These are phyloP conservation scores for Candida adriatica DNA, from an alignment of 805 yeast species.

Conservation along the genomic window DNA sequence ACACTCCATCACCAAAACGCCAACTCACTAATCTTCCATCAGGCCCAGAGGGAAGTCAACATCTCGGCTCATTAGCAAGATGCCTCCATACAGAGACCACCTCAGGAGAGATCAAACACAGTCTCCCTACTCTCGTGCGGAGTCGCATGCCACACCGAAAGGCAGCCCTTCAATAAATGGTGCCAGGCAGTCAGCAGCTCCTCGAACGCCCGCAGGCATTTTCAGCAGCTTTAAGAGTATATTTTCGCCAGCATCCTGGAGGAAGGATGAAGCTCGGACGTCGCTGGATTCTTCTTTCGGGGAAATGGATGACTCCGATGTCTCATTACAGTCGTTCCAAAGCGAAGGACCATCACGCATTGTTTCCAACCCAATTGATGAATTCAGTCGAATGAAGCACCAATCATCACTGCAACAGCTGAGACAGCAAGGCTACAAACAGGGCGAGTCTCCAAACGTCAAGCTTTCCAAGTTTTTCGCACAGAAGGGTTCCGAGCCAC, in stretches of 20 bases:
- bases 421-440: not conserved
- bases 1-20: too few species aligned
- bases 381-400: slow-evolving; percentile 10
- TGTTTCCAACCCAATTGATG: slow-evolving; percentile 15
- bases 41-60: too few species aligned
- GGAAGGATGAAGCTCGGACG: too few species aligned
- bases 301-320: slow-evolving; percentile 10
- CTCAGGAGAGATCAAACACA: too few species aligned
- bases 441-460: slow-evolving; percentile 41
- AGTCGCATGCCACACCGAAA: too few species aligned
- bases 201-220: not conserved
- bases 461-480: slow-evolving; percentile 62
- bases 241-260: slow-evolving; percentile 14
- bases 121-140: too few species aligned
- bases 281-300: slow-evolving; percentile 9
- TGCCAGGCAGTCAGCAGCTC: too few species aligned
- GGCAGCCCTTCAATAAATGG: too few species aligned
- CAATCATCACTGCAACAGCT: slow-evolving; percentile 4
- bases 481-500: slow-evolving; percentile 68
- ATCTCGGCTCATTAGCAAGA: too few species aligned
- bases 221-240: slow-evolving; percentile 17
- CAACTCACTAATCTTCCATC: too few species aligned
- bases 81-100: too few species aligned
- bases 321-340: slow-evolving; percentile 5
- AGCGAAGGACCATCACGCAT: slow-evolving; percentile 4